A percentile compares a stretch with the other conserved stretches of the same genome.
These are phyloP conservation scores for Cruciata laevipes DNA, from an alignment of 257 asterid genomes.

Conservation along the genomic window DNA sequence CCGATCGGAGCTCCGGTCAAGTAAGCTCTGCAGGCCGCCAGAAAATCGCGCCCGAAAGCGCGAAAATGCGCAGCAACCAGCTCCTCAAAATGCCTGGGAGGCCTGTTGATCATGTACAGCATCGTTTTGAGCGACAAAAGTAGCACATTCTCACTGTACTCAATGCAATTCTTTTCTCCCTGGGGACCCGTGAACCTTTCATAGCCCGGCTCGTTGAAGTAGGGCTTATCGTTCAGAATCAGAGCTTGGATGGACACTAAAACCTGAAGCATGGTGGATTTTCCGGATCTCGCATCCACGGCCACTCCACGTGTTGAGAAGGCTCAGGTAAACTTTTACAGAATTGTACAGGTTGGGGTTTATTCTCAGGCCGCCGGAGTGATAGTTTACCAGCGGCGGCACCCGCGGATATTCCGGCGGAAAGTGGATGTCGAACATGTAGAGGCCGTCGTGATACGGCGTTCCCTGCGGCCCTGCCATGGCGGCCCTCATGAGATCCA, in stretches of 20 bases:
- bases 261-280: conserved; percentile 53
- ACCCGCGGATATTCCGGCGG: conserved; percentile 37
- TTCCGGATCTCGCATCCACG: conserved; percentile 36
- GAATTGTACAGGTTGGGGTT: conserved; percentile 50
- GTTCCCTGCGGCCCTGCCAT: conserved; percentile 55
- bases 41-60: conserved; percentile 27
- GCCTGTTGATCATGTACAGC: conserved; percentile 40
- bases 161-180: conserved; percentile 27
- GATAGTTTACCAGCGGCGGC: conserved; percentile 49
- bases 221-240: conserved; percentile 40
- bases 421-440: conserved; percentile 39
- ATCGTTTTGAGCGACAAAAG: conserved; percentile 44
- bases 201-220: conserved; percentile 50
- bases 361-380: conserved; percentile 47
- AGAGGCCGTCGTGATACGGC: conserved; percentile 55
- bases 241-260: conserved; percentile 51
- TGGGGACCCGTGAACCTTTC: conserved; percentile 25
- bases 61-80: conserved; percentile 43
- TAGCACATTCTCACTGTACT: conserved; percentile 35
- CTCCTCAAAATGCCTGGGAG: conserved; percentile 52
- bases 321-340: conserved; percentile 56
- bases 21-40: conserved; percentile 45
- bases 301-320: conserved; percentile 53
- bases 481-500: conserved; percentile 49
- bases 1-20: conserved; percentile 41